Evolutionary conservation across 768 basidiomycete species (phyloP), one percentile per base, ranked within the genome.

Genomic region (Baorangia bicolor): DNA sequence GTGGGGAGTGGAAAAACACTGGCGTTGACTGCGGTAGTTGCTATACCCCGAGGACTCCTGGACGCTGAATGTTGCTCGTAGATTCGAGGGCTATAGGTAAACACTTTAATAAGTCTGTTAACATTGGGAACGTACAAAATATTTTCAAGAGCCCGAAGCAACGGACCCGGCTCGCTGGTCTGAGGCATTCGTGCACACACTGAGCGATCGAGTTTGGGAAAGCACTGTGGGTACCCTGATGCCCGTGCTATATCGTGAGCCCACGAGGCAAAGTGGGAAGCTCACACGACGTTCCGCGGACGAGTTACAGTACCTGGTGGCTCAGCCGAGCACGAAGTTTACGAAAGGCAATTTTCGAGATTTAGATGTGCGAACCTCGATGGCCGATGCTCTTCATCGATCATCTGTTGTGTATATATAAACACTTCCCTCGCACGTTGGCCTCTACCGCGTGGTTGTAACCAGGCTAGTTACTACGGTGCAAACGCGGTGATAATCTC

Each of bases 281-380:
- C 7, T 53, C 58, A 14, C 51, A 48, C 53, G 45, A 38, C 4
- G 20, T 40, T 61, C 47, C 43, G 33, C 56, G 44, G 40, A 41
- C 38, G 35, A 38, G 9, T n/a, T 35, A 16, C n/a, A n/a, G n/a
- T n/a, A n/a, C 38, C 23, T 43, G 54, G 28, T 27, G 20, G 23
- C 14, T 10, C 49, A 35, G 37, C 49, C 23, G 13, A 30, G 12
- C 41, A 31, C 13, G 20, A 23, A 35, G n/a, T n/a, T n/a, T n/a
- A 23, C 41, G 30, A 28, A 35, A 25, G 18, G 16, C 27, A 18
- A 12, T 21, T 48, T 21, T 16, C 23, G 44, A 43, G 39, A 10
- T 34, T 38, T 31, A 27, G 13, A 11, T 18, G n/a, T 34, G 18
- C n/a, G 31, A 21, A 23, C 40, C 13, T 43, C 27, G 35, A 37